Base-by-base conservation (phyloP, 2,329 filamentous ascomycete species). In the Phialophora macrospora region DNA sequence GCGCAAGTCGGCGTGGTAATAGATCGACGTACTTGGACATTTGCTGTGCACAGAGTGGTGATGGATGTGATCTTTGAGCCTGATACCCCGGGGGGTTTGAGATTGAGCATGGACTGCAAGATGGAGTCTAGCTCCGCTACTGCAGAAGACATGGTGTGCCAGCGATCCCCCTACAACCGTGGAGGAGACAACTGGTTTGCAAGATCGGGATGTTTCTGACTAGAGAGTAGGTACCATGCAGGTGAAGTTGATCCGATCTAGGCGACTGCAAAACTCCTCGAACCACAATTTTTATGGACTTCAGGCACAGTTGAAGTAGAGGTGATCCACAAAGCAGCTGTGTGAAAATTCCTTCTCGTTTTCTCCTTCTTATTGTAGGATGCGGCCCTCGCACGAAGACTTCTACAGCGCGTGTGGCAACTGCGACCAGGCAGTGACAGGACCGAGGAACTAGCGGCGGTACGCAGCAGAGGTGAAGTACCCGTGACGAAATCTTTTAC, bases 11-110 rank as follows among this genome's bases (percentile, higher is more conserved):
- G 12, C 22, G 44, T 3, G 41, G 26, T 24, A 59, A 58, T 26
- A 59, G 32, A 46, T 65, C 38, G 69, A 75, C 87, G 81, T 90
- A 96, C 93, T 90, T 96, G 90, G 74, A 96, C 89, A 77, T 96
- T 96, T 75, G 87, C 88, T 68, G 93, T 90, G 81, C 94, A 97
- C 51, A 98, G 88, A 32, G 87, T 84, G 22, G 94, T 98, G 80
- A 99, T 88, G 77, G 88, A 88, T 73, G 87, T 87, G 79, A 99
- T 97, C 80, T 95, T 94, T 72, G 92, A 92, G 73, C 93, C 93
- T 69, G 93, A 96, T 65, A 97, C 93, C 77, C 95, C 95, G 60
- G 95, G 95, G 52, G 95, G 90, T 81, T 97, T 98, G 76, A 97
- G 84, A 72, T 86, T 85, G 75, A 94, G 90, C 88, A 99, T 93